Conservation (phyloP, 441 rosid genomes). For the Adansonia grandidieri region DNA sequence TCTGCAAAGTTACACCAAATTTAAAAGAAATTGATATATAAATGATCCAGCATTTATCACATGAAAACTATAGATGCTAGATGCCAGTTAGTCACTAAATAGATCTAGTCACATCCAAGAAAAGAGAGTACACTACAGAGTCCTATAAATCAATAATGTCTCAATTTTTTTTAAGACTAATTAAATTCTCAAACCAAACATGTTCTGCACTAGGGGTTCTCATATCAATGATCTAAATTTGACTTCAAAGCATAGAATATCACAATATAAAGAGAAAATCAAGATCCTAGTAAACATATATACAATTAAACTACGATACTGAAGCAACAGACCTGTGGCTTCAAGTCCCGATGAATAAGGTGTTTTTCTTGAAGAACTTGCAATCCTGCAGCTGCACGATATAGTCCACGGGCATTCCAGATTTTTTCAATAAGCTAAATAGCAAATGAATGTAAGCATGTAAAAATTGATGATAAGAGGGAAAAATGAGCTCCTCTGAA, state of each 20-base stretch:
- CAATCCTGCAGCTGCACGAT: slow-evolving; percentile 73
- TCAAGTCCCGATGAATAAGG: slow-evolving; percentile 81
- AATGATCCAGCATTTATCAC: slow-evolving; percentile 18
- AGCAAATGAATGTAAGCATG: neutral
- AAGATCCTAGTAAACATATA: slow-evolving; percentile 11
- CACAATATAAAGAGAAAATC: neutral
- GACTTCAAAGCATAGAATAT: neutral
- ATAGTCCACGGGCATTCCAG: slow-evolving; percentile 16
- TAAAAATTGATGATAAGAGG: neutral
- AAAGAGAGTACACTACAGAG: neutral
- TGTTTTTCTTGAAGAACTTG: slow-evolving; percentile 84
- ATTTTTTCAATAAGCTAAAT: slow-evolving; percentile 16
- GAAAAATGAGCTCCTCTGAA: neutral
- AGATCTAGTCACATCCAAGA: slow-evolving; percentile 10
- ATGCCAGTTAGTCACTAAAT: slow-evolving; percentile 18
- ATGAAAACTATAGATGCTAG: slow-evolving; percentile 16
- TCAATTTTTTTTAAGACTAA: neutral
- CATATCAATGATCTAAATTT: neutral
- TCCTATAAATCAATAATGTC: slow-evolving; percentile 5
- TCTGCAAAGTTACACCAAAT: slow-evolving; percentile 50
- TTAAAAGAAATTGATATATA: neutral
- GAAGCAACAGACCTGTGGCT: slow-evolving; percentile 68
- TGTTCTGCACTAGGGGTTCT: neutral
- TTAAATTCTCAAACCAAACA: neutral
- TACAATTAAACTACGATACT: slow-evolving; percentile 21